Conservation (phyloP, 2,329 filamentous ascomycete genomes). For the Colletotrichum sp. region DNA sequence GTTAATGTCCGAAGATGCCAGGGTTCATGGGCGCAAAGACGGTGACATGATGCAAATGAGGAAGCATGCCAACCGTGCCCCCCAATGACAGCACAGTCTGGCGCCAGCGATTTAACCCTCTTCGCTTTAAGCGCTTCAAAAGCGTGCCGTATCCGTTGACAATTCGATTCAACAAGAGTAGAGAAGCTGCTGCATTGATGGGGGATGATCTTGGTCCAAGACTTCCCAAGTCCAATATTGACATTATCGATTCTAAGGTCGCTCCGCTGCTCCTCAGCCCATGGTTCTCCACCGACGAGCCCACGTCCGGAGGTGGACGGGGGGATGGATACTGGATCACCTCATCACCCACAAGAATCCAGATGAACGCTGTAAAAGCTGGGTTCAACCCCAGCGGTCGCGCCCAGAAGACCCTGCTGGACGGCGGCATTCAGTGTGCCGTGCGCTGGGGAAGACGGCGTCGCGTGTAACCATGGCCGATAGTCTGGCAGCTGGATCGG, state of each 20-base stretch:
- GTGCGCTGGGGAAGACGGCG: not conserved
- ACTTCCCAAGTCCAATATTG: not conserved
- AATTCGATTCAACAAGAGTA: not conserved
- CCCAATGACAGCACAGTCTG: not conserved
- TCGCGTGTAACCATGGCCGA: slow-evolving; percentile 1
- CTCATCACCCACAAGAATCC: not conserved
- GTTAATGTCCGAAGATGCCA: slow-evolving; percentile 21
- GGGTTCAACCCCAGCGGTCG: not conserved
- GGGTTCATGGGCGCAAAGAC: slow-evolving; percentile 10
- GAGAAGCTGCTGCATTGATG: not conserved
- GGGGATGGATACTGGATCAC: not conserved
- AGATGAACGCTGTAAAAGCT: not conserved
- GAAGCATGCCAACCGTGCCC: slow-evolving; percentile 13
- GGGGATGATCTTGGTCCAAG: not conserved
- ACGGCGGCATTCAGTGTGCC: slow-evolving; percentile 5
- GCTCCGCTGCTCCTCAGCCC: not conserved
- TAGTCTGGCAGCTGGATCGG: slow-evolving; percentile 1
- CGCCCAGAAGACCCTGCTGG: not conserved
- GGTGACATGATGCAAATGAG: slow-evolving; percentile 12
- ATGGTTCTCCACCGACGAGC: not conserved
- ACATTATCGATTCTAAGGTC: not conserved
- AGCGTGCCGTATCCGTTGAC: not conserved
- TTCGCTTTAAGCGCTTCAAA: not conserved
- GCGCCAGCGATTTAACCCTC: not conserved
- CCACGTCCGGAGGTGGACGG: not conserved